Evolutionary conservation across 2,329 filamentous ascomycete genomes (phyloP), one percentile per base, ranked within the genome.

Genomic region (Penicillium italicum): DNA sequence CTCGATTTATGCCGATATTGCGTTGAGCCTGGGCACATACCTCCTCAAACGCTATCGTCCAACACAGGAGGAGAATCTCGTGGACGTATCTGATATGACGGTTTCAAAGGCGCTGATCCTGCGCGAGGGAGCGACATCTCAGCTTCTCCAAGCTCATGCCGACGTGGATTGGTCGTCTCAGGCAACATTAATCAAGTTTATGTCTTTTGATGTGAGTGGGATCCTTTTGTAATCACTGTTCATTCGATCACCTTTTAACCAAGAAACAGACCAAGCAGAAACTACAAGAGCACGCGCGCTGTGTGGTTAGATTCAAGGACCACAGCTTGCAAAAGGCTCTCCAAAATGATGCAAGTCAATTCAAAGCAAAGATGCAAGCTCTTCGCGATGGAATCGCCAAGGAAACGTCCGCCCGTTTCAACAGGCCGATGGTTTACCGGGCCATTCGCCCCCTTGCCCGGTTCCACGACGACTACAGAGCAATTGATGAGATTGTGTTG

Each of bases 1-100:
- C 6, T 62, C 59, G 0, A 50, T 67, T 6, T 68, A 65, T 56
- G 66, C 66, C 11, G 66, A 68, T 41, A 67, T 67, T 40, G 66
- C 66, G 2, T 38, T 68, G 18, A 61, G 38, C 4, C 28, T 61
- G n/a, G 59, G 57, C 3, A 48, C 46, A 34, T 61, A 61, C 31
- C 47, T 60, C 22, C 56, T 52, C 41, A 28, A 58, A 18, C 59
- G 58, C 20, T 47, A 64, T 53, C 45, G 28, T 9, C 10, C 40
- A 6, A 26, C 18, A 4, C 37, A 54, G 11, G 37, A 22, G 38
- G 47, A 62, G 2, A 49, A 33, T 26, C 50, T 63, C 5, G 56
- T 69, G 7, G 62, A 67, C 28, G 48, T 67, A 12, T 50, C 58
- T 6, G 47, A 64, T 14, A 62, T 70, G 66, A 59, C 55, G 7